Conservation (phyloP, 176 grass and related monocot species). For the Cenchrus americanus region DNA sequence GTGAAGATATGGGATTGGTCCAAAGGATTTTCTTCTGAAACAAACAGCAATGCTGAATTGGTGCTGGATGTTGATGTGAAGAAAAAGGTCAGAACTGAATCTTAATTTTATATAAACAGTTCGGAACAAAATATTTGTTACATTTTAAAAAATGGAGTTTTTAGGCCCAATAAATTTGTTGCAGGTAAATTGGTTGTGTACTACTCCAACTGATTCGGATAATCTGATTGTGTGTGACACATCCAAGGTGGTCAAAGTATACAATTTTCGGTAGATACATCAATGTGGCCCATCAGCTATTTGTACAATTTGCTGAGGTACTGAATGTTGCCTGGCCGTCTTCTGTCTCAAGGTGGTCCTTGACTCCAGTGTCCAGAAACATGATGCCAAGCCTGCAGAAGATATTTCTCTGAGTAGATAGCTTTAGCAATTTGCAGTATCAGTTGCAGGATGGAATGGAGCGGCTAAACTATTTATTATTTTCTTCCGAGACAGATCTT, state of each 20-base stretch:
- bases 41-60: slow-evolving; percentile 56
- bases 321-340: slow-evolving; percentile 3
- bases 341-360: not conserved
- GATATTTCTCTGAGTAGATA: not conserved
- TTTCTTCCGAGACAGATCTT: not conserved
- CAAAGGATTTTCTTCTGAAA: slow-evolving; percentile 68
- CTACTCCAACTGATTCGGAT: slow-evolving; percentile 75
- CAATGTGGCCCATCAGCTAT: not conserved
- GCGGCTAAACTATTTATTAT: not conserved
- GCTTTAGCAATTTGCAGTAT: slow-evolving; percentile 6
- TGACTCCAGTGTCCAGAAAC: not conserved
- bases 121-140: not conserved
- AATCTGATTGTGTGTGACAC: slow-evolving; percentile 92
- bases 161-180: slow-evolving; percentile 26
- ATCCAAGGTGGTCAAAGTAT: slow-evolving; percentile 88
- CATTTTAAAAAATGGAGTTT: not conserved
- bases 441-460: not conserved
- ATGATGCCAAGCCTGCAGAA: not conserved
- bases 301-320: not conserved
- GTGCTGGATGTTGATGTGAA: slow-evolving; percentile 76
- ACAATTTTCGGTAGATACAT: slow-evolving; percentile 49
- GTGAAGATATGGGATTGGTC: slow-evolving; percentile 97
- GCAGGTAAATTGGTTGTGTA: slow-evolving; percentile 95
- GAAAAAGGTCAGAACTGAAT: slow-evolving; percentile 64
- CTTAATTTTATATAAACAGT: slow-evolving; percentile 28